Percentiles rank a stretch among this genome's conserved stretches.
Evolutionary conservation across 371 early-diverging fungal species (phyloP).

Genomic region (Dichotomocladium elegans): DNA sequence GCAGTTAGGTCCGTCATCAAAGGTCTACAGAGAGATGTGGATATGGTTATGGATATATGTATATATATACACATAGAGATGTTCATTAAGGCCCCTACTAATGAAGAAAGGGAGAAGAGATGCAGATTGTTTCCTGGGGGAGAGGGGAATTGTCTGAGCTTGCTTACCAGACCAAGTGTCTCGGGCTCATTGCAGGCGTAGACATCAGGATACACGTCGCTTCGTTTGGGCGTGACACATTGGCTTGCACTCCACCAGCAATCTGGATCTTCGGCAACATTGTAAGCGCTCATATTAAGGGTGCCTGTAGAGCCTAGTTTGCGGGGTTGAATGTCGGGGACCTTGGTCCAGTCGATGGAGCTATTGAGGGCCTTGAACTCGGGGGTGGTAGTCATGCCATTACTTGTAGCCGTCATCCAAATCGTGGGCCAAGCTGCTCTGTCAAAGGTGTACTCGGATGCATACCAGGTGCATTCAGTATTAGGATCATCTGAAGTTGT

Average conservation of each 20-base stretch:
- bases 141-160: too few relatives aligned
- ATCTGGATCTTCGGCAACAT: conserved; percentile 30
- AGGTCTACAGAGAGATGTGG: conserved; percentile 15
- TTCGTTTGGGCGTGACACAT: conserved; percentile 33
- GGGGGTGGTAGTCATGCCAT: conserved; percentile 25
- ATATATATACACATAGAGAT: too few relatives aligned
- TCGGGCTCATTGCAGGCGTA: conserved; percentile 37
- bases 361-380: conserved; percentile 25
- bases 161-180: conserved; percentile 37
- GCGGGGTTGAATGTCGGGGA: conserved; percentile 28
- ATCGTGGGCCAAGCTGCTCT: conserved; percentile 18
- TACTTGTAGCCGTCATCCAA: conserved; percentile 28
- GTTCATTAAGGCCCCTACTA: too few relatives aligned
- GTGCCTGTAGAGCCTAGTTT: conserved; percentile 13
- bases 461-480: conserved; percentile 16
- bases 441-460: conserved; percentile 8
- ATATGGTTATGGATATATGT: background rate
- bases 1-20: conserved; percentile 50
- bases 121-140: background rate
- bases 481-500: conserved; percentile 20
- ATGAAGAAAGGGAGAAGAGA: too few relatives aligned
- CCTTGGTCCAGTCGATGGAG: conserved; percentile 42
- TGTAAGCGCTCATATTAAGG: conserved; percentile 18
- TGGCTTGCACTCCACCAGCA: conserved; percentile 44
- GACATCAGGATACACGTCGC: conserved; percentile 35